Evolutionary conservation across 257 asterid genomes (phyloP), one percentile per base, ranked within the genome.

Genomic region (Cordia subcordata): DNA sequence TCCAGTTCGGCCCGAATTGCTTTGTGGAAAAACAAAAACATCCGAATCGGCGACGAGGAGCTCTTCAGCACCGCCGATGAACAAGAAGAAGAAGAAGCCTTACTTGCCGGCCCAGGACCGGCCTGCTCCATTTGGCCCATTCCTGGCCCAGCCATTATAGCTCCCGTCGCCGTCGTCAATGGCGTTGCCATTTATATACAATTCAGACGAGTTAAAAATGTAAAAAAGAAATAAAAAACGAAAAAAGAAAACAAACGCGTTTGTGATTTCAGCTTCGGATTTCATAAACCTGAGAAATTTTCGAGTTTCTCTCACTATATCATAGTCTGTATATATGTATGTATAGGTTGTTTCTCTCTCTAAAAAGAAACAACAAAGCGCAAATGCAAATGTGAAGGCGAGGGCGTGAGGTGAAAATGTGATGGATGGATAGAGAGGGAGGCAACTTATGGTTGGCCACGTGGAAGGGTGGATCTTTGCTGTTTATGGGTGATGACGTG

Each of bases 1-100:
- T 77, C 96, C 35, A 87, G 80, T 80, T 87, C 96, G 33, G 79
- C 73, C 53, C 96, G 74, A 69, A 87, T 87, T 39, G 96, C 96
- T 78, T 87, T 87, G 20, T 87, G 96, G 59, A 87, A 85, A 62
- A 82, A 87, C 61, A 79, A 60, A 54, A 87, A 87, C n/a, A 87
- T 82, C 81, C 91, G 74, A 75, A 87, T 79, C 58, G 96, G 96
- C 49, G 96, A 85, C 35, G 72, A 61, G 51, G 47, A 42, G 47
- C 47, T 42, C 15, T 42, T 42, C 15, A 42, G 47, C 15, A 42
- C 12, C 12, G 15, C 47, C 15, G 47, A 42, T 4, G 47, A 42
- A 42, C 8, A 42, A 42, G 47, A 42, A 10, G 47, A 42, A 27
- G 35, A 27, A 27, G 35, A 6, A 3, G 3, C 4, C 35, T 27